A percentile compares a stretch with the other conserved stretches of the same genome.
phyloP scores from a whole-genome alignment of 2,329 filamentous ascomycete genomes.

The Drechslerella dactyloides region DNA sequence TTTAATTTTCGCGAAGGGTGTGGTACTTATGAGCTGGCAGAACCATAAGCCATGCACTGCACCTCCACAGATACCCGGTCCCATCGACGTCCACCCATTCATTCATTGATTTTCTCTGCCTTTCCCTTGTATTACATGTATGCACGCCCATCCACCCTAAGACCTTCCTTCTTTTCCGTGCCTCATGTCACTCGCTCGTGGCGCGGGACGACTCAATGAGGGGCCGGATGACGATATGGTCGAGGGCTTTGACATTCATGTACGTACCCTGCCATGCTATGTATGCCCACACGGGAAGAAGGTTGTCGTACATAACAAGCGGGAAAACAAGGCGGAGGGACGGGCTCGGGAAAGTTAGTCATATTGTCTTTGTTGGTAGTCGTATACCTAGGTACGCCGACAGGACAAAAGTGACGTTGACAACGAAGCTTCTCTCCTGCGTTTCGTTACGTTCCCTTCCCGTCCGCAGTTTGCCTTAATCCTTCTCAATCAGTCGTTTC shows the following conservation, averaged over 20 bases:
- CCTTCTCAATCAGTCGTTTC: slow-evolving; percentile 2
- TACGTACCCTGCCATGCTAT: background rate
- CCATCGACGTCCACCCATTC: slow-evolving; percentile 14
- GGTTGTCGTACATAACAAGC: slow-evolving; percentile 35
- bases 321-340: slow-evolving; percentile 44
- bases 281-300: slow-evolving; percentile 22
- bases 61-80: slow-evolving; percentile 41
- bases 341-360: slow-evolving; percentile 34
- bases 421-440: slow-evolving; percentile 36
- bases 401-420: slow-evolving; percentile 43
- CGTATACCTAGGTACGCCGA: background rate
- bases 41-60: slow-evolving; percentile 47
- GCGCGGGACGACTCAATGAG: slow-evolving; percentile 49
- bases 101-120: background rate
- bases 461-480: background rate
- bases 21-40: slow-evolving; percentile 51
- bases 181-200: slow-evolving; percentile 49
- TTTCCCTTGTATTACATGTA: slow-evolving; percentile 17
- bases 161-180: slow-evolving; percentile 44
- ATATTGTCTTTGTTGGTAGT: slow-evolving; percentile 11
- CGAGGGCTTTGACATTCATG: slow-evolving; percentile 31
- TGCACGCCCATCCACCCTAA: no score
- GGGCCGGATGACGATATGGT: slow-evolving; percentile 49
- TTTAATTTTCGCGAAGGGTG: slow-evolving; percentile 49
- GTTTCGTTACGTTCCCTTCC: slow-evolving; percentile 23